These are phyloP conservation scores for Pontederia crassipes DNA, from an alignment of 176 grass and related monocot species.

Conservation along the genomic window DNA sequence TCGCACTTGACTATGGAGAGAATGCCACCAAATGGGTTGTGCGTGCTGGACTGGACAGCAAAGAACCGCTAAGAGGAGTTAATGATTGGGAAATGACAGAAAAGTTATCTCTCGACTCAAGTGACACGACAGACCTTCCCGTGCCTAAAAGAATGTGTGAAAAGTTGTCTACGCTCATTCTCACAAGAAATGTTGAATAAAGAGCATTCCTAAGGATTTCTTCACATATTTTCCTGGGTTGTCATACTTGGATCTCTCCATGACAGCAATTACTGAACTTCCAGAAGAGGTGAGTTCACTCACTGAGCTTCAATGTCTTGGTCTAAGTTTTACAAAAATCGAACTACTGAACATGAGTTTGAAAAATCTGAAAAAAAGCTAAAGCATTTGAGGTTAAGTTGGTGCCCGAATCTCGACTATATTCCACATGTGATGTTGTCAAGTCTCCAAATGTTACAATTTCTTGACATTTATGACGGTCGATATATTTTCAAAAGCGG, in stretches of 20 bases:
- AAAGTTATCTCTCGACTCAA: not conserved
- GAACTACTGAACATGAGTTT: not conserved
- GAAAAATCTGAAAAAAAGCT: not conserved
- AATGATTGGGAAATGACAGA: not conserved
- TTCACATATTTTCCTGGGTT: not conserved
- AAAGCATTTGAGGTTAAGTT: no score
- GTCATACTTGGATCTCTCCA: not conserved
- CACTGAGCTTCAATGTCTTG: not conserved
- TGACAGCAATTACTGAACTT: not conserved
- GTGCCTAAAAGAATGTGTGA: not conserved
- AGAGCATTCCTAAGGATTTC: not conserved
- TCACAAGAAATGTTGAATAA: not conserved
- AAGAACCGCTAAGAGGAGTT: not conserved
- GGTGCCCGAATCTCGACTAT: no score
- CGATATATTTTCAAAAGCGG: no score
- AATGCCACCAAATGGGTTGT: constrained; percentile 3
- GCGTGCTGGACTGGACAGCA: not conserved
- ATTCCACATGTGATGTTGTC: no score
- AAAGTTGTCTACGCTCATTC: not conserved
- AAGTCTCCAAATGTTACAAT: no score
- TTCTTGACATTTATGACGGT: no score
- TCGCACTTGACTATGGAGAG: not conserved
- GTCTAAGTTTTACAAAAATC: not conserved
- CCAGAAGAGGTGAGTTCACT: not conserved
- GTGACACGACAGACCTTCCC: not conserved